These are phyloP conservation scores for Dactylonectria estremocensis DNA, from an alignment of 2,329 filamentous ascomycete species.

Conservation along the genomic window DNA sequence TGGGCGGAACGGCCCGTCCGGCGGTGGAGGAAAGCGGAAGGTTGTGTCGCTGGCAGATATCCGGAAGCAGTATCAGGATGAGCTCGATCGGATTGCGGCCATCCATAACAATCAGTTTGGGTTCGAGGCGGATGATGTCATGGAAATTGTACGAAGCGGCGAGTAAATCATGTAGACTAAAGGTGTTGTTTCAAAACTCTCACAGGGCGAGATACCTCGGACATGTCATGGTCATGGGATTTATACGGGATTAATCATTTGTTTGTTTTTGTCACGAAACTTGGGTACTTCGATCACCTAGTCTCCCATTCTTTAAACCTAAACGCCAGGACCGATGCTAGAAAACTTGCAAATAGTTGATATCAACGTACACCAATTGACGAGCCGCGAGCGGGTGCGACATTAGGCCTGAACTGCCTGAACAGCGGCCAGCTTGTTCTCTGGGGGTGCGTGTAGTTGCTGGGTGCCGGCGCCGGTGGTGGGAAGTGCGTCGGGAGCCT, in stretches of 20 bases:
- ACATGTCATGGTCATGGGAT: constrained; percentile 47
- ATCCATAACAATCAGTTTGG: constrained; percentile 93
- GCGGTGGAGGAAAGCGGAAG: constrained; percentile 70
- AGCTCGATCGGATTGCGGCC: constrained; percentile 89
- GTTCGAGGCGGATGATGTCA: constrained; percentile 71
- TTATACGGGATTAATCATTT: constrained; percentile 47
- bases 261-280: constrained; percentile 41
- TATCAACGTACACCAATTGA: constrained; percentile 41
- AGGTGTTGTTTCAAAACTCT: constrained; percentile 42
- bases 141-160: constrained; percentile 64
- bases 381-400: constrained; percentile 23
- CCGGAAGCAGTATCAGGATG: constrained; percentile 88
- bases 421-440: constrained; percentile 61
- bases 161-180: constrained; percentile 45
- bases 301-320: constrained; percentile 48
- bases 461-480: constrained; percentile 56
- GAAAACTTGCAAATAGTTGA: constrained; percentile 49
- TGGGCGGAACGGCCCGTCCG: constrained; percentile 41
- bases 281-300: constrained; percentile 45
- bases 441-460: constrained; percentile 59
- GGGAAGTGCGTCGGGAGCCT: constrained; percentile 72
- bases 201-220: constrained; percentile 52
- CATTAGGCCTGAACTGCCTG: constrained; percentile 50
- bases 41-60: constrained; percentile 90
- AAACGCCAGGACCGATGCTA: constrained; percentile 60